phyloP scores from a whole-genome alignment of 78 protist species.

The slime mould (Dictyostelium discoideum) region DNA sequence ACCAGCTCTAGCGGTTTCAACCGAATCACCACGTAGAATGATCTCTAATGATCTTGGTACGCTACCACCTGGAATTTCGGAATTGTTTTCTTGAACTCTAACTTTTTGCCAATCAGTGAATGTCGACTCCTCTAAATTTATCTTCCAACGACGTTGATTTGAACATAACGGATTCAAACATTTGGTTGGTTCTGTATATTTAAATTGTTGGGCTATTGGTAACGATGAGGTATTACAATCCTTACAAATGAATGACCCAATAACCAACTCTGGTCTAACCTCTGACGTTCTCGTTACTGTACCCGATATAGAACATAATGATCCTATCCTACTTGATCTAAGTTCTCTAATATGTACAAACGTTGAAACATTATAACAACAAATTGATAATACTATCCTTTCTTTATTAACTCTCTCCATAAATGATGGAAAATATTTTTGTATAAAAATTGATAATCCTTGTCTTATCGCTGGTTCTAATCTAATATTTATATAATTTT shows the following conservation, averaged over 20 bases:
- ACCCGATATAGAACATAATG: constrained; percentile 91
- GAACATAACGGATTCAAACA: constrained; percentile 88
- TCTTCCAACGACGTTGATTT: constrained; percentile 85
- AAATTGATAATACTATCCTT: neutral
- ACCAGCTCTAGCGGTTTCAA: constrained; percentile 98
- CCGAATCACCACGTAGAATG: constrained; percentile 93
- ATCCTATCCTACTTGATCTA: constrained; percentile 82
- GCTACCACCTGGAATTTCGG: constrained; percentile 93
- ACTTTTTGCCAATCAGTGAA: constrained; percentile 98
- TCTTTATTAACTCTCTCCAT: constrained; percentile 6
- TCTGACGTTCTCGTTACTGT: constrained; percentile 98
- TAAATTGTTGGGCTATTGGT: constrained; percentile 96
- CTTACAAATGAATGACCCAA: constrained; percentile 94
- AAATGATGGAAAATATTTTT: neutral
- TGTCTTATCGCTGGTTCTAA: constrained; percentile 24
- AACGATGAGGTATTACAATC: constrained; percentile 84
- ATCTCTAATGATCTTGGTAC: constrained; percentile 97
- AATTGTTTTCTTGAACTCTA: constrained; percentile 81
- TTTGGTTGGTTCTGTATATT: constrained; percentile 93
- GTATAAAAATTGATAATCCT: constrained; percentile 15
- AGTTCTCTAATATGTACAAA: constrained; percentile 85
- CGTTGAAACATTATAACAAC: constrained; percentile 28
- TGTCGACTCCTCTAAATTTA: constrained; percentile 80
- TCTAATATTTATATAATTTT: neutral
- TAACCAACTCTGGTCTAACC: constrained; percentile 97